phyloP scores from a whole-genome alignment of 495 filamentous ascomycete species.

The Amphirosellinia nigrospora region DNA sequence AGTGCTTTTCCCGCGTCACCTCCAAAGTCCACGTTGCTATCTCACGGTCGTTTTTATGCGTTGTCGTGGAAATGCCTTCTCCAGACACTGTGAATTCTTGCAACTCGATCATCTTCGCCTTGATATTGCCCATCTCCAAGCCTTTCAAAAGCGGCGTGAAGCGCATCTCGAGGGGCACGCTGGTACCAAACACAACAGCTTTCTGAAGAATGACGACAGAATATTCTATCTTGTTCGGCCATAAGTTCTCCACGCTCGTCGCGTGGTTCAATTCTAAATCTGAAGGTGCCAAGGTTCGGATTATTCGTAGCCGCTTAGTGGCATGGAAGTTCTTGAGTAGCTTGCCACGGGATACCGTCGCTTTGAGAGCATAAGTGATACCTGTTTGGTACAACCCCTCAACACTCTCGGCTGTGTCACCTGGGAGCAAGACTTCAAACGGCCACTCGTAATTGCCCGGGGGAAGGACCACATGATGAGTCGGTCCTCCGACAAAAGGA shows the following conservation, averaged over 20 bases:
- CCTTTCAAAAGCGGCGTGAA: constrained; percentile 88
- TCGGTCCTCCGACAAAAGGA: constrained; percentile 54
- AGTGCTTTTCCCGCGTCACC: constrained; percentile 61
- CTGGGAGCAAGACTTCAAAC: constrained; percentile 79
- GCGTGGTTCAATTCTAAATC: constrained; percentile 84
- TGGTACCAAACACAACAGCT: constrained; percentile 87
- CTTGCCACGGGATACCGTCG: constrained; percentile 79
- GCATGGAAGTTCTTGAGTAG: constrained; percentile 80
- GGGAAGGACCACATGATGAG: constrained; percentile 63
- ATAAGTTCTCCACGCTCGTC: constrained; percentile 93
- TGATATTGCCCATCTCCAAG: constrained; percentile 76
- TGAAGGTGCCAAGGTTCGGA: constrained; percentile 81
- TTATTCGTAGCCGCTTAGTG: constrained; percentile 81
- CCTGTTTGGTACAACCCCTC: constrained; percentile 83
- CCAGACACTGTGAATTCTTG: constrained; percentile 68
- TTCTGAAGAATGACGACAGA: constrained; percentile 87
- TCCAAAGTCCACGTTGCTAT: constrained; percentile 68
- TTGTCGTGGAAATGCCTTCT: constrained; percentile 58
- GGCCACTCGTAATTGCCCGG: constrained; percentile 90
- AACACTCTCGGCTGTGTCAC: constrained; percentile 81
- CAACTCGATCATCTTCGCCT: constrained; percentile 75
- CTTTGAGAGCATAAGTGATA: constrained; percentile 87
- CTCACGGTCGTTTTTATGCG: constrained; percentile 66
- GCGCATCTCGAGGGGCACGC: constrained; percentile 77
- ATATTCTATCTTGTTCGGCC: constrained; percentile 95